Percentiles rank a stretch among this genome's conserved stretches.
Evolutionary conservation across 208 protist species (phyloP).

Genomic region (Trypanosoma caninum): DNA sequence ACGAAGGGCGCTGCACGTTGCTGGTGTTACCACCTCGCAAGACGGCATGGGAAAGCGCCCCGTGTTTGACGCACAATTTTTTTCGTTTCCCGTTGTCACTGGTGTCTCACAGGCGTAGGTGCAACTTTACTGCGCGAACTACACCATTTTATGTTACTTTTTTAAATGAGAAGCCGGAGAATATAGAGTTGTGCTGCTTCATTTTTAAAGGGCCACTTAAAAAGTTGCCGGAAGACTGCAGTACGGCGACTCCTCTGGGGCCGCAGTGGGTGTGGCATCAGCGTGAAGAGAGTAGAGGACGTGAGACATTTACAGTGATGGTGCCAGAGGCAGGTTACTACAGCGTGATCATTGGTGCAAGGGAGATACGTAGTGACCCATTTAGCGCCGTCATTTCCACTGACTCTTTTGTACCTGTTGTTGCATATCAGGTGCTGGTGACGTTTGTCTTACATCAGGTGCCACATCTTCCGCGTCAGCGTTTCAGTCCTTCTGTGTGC

Average conservation of each 20-base stretch:
- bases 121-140: slow-evolving; percentile 38
- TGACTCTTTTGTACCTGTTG: slow-evolving; percentile 54
- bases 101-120: slow-evolving; percentile 39
- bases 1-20: slow-evolving; percentile 31
- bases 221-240: slow-evolving; percentile 47
- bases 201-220: slow-evolving; percentile 60
- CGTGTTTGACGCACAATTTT: slow-evolving; percentile 60
- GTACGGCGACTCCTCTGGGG: slow-evolving; percentile 28
- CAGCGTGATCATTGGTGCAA: slow-evolving; percentile 61
- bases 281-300: slow-evolving; percentile 46
- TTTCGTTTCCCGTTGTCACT: slow-evolving; percentile 51
- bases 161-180: slow-evolving; percentile 41
- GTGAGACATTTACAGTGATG: slow-evolving; percentile 79
- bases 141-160: slow-evolving; percentile 72
- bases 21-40: slow-evolving; percentile 31
- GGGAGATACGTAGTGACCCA: slow-evolving; percentile 59
- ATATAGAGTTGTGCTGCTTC: slow-evolving; percentile 69
- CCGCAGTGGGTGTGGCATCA: slow-evolving; percentile 84
- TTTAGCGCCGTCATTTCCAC: slow-evolving; percentile 49
- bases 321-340: slow-evolving; percentile 75
- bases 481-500: slow-evolving; percentile 61
- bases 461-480: slow-evolving; percentile 70
- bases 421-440: slow-evolving; percentile 71
- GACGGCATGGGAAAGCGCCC: slow-evolving; percentile 46
- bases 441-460: slow-evolving; percentile 53